These are phyloP conservation scores for Aspergillus sp. DNA, from an alignment of 2,329 filamentous ascomycete genomes.

Conservation along the genomic window DNA sequence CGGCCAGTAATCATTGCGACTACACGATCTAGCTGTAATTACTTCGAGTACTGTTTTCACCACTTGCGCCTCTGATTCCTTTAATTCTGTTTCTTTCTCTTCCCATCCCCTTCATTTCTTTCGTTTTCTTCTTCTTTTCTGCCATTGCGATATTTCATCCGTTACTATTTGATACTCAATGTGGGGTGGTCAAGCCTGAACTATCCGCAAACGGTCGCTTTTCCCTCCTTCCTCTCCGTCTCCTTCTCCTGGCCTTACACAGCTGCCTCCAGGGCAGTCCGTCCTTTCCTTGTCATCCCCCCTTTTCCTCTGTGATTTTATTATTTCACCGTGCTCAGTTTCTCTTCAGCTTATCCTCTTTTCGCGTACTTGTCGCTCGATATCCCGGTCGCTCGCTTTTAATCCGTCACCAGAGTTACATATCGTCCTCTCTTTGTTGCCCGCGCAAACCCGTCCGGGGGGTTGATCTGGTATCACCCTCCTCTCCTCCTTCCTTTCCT, in stretches of 20 bases:
- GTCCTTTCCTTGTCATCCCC: background rate
- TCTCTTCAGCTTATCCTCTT: background rate
- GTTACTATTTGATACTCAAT: too few species aligned
- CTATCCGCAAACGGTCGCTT: slow-evolving; percentile 29
- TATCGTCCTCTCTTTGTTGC: background rate
- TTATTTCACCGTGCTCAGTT: slow-evolving; percentile 1
- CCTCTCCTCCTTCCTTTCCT: background rate
- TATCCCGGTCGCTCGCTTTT: background rate
- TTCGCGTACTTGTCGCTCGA: background rate
- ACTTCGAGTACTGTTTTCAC: background rate
- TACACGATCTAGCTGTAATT: background rate
- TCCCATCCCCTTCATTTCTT: slow-evolving; percentile 13
- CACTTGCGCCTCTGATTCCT: background rate
- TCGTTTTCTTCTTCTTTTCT: too few species aligned
- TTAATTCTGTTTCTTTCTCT: background rate
- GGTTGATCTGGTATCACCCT: background rate
- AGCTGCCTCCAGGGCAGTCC: too few species aligned
- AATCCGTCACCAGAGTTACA: background rate
- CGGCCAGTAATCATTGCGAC: background rate
- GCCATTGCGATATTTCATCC: too few species aligned
- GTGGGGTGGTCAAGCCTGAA: too few species aligned
- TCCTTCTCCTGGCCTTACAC: too few species aligned
- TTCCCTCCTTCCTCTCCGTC: slow-evolving; percentile 2
- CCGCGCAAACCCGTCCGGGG: background rate
- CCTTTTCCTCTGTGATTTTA: slow-evolving; percentile 3